Percentiles rank a stretch among this genome's conserved stretches.
Conservation (phyloP, 2,329 filamentous ascomycete genomes). For the Westerdykella aurantiaca region DNA sequence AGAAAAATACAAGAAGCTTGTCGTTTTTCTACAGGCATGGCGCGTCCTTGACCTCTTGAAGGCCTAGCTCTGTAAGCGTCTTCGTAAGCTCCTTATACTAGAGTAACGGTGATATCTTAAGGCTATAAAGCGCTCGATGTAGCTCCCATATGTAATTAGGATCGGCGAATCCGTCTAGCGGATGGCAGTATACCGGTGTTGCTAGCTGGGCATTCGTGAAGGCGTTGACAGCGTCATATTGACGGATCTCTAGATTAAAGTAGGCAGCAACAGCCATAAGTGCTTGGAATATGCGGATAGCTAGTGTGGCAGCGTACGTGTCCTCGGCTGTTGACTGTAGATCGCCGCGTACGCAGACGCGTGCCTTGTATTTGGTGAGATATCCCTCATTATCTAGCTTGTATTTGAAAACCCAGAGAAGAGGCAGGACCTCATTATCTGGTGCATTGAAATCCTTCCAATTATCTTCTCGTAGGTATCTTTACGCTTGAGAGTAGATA, state of each 20-base stretch:
- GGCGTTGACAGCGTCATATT: slow-evolving; percentile 14
- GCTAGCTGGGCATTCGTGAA: slow-evolving; percentile 12
- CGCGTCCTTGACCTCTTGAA: slow-evolving; percentile 3
- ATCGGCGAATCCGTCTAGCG: slow-evolving; percentile 9
- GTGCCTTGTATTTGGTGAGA: slow-evolving; percentile 11
- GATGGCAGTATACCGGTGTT: slow-evolving; percentile 5
- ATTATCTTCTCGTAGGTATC: slow-evolving; percentile 7
- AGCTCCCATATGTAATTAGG: slow-evolving; percentile 6
- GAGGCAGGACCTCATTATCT: slow-evolving; percentile 9
- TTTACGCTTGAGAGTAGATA: slow-evolving; percentile 7
- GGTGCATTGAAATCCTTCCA: slow-evolving; percentile 10
- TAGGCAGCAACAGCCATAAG: slow-evolving; percentile 14
- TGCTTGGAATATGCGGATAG: slow-evolving; percentile 10
- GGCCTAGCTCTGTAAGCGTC: slow-evolving; percentile 6
- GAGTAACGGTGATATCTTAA: slow-evolving; percentile 10
- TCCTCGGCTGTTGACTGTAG: slow-evolving; percentile 7
- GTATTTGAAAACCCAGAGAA: slow-evolving; percentile 20
- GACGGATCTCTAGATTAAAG: slow-evolving; percentile 10
- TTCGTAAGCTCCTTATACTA: slow-evolving; percentile 10
- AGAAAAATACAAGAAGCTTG: slow-evolving; percentile 9
- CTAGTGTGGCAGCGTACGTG: slow-evolving; percentile 4
- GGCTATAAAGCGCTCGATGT: slow-evolving; percentile 11
- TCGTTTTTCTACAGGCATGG: slow-evolving; percentile 8
- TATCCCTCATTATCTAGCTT: slow-evolving; percentile 21
- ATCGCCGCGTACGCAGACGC: slow-evolving; percentile 13